phyloP scores from a whole-genome alignment of 495 filamentous ascomycete species.

The Podospora fimiseda region DNA sequence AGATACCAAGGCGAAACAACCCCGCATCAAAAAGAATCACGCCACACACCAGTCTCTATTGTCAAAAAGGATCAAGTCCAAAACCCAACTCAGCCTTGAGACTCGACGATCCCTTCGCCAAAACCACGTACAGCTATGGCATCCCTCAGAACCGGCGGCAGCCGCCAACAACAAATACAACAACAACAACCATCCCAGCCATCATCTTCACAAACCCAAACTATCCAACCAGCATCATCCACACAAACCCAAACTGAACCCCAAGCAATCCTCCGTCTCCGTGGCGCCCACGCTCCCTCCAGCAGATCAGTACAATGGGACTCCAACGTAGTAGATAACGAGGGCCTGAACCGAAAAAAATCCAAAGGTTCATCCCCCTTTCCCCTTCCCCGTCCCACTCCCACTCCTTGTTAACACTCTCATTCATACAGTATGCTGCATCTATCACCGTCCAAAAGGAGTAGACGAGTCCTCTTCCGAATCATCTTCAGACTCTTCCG shows the following conservation, averaged over 20 bases:
- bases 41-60: too few relatives aligned
- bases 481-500: conserved; percentile 41
- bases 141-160: conserved; percentile 4
- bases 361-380: conserved; percentile 67
- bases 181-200: conserved; percentile 9
- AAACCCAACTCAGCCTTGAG: too few relatives aligned
- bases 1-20: too few relatives aligned
- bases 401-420: background rate
- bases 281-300: conserved; percentile 33
- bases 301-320: conserved; percentile 74
- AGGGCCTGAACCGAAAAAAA: conserved; percentile 86
- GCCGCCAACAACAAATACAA: conserved; percentile 12
- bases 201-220: conserved; percentile 15
- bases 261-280: conserved; percentile 41
- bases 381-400: background rate
- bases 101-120: too few relatives aligned
- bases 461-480: conserved; percentile 79
- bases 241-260: conserved; percentile 19
- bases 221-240: conserved; percentile 5
- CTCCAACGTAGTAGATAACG: conserved; percentile 91
- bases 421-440: conserved; percentile 75
- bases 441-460: conserved; percentile 80
- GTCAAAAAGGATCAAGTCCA: too few relatives aligned
- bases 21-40: too few relatives aligned
- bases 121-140: too few relatives aligned